phyloP scores from a whole-genome alignment of 1,284 basidiomycete genomes.

The Marasmius oreades region DNA sequence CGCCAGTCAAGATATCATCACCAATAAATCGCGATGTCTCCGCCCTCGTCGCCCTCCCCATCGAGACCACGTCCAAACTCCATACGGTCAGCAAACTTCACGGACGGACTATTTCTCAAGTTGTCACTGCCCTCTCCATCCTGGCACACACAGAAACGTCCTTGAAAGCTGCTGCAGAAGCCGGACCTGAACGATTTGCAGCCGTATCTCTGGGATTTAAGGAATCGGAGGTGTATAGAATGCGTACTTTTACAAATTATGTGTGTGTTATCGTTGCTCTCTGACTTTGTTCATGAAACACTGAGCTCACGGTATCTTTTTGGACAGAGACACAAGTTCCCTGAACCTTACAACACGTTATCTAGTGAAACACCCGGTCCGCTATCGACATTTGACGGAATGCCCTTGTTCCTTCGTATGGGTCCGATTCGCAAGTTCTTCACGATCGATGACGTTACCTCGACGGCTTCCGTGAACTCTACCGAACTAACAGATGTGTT shows the following conservation, averaged over 20 bases:
- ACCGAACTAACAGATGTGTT: conserved; percentile 7
- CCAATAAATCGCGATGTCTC: conserved; percentile 9
- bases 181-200: conserved; percentile 12
- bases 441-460: not conserved
- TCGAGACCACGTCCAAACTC: conserved; percentile 11
- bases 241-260: conserved; percentile 14
- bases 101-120: conserved; percentile 16
- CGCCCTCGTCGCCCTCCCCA: conserved; percentile 6
- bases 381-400: conserved; percentile 11
- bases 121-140: conserved; percentile 13
- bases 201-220: conserved; percentile 6
- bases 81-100: conserved; percentile 8
- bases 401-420: conserved; percentile 8
- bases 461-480: conserved; percentile 9
- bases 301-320: not conserved
- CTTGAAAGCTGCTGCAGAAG: conserved; percentile 8
- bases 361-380: conserved; percentile 4
- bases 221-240: conserved; percentile 8
- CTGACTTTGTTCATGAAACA: not conserved
- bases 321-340: conserved; percentile 14
- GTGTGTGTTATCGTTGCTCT: conserved; percentile 8
- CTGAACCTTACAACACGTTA: conserved; percentile 10
- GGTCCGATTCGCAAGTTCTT: not conserved
- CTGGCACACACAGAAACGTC: conserved; percentile 12
- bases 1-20: conserved; percentile 2